Evolutionary conservation across 2,329 filamentous ascomycete species (phyloP).

Genomic region (Alternaria longipes): DNA sequence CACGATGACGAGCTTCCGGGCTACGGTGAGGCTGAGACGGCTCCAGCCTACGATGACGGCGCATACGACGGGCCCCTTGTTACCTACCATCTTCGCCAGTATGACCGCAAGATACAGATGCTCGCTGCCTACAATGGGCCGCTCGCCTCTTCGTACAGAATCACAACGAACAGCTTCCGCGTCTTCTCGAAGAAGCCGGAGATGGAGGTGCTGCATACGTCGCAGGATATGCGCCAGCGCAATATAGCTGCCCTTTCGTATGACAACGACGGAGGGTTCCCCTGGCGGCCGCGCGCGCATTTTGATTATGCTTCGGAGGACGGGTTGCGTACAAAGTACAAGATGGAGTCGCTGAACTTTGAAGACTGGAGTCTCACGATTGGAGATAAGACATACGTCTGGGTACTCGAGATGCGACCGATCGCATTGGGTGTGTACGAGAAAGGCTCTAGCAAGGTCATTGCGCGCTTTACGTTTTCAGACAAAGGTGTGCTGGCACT

Average conservation of each 20-base stretch:
- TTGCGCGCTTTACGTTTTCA: slow-evolving; percentile 47
- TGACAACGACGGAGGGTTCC: slow-evolving; percentile 40
- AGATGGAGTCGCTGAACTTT: slow-evolving; percentile 47
- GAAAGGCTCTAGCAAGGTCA: slow-evolving; percentile 22
- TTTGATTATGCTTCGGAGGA: slow-evolving; percentile 27
- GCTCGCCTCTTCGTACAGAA: slow-evolving; percentile 37
- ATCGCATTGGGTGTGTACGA: slow-evolving; percentile 36
- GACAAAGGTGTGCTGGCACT: slow-evolving; percentile 34
- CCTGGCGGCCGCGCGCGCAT: slow-evolving; percentile 46
- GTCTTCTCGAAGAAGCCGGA: slow-evolving; percentile 48
- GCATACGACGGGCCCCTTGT: slow-evolving; percentile 24
- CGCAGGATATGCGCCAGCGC: slow-evolving; percentile 27
- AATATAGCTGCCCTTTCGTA: slow-evolving; percentile 40
- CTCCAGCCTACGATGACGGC: slow-evolving; percentile 34
- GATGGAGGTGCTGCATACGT: slow-evolving; percentile 39
- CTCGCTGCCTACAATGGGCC: slow-evolving; percentile 30
- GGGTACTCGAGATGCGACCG: slow-evolving; percentile 36
- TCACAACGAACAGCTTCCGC: slow-evolving; percentile 34
- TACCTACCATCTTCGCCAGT: slow-evolving; percentile 36
- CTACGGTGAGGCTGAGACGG: slow-evolving; percentile 34
- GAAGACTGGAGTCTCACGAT: slow-evolving; percentile 37
- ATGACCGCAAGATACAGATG: slow-evolving; percentile 38
- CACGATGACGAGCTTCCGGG: slow-evolving; percentile 40
- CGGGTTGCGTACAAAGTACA: slow-evolving; percentile 19
- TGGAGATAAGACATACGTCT: slow-evolving; percentile 31